Conservation (phyloP, 306 rosid species). For the Cajanus cajan region DNA sequence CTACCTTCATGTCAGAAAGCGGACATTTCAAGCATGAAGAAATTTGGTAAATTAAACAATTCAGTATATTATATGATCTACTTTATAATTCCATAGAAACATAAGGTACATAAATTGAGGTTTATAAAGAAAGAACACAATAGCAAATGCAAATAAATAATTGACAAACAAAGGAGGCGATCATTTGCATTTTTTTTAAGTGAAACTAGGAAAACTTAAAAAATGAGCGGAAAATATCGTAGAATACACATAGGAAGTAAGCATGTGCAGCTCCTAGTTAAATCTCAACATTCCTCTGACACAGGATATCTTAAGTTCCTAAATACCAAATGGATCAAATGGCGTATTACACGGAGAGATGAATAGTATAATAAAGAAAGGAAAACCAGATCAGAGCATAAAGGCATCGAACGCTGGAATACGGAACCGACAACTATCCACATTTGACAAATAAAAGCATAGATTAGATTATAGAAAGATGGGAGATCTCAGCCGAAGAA, state of each 20-base stretch:
- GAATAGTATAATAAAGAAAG: background rate
- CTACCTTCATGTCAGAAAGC: too few species aligned
- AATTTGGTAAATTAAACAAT: background rate
- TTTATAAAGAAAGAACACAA: too few species aligned
- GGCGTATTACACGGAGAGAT: background rate
- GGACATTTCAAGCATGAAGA: too few species aligned
- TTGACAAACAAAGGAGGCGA: background rate
- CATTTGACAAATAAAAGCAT: background rate
- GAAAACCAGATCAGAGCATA: constrained; percentile 37
- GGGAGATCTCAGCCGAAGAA: constrained; percentile 35
- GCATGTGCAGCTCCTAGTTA: background rate
- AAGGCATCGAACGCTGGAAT: background rate
- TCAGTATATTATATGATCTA: background rate
- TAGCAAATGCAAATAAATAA: too few species aligned
- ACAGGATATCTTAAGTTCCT: background rate
- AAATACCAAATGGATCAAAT: background rate
- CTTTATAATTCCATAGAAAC: background rate
- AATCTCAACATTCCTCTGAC: background rate
- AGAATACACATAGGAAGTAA: background rate
- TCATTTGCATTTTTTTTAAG: background rate
- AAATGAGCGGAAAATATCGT: too few species aligned
- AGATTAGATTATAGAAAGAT: background rate
- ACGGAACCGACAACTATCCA: background rate
- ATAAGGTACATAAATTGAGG: background rate
- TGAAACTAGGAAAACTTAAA: background rate